A percentile compares a stretch with the other conserved stretches of the same genome.
These are phyloP conservation scores for Claviceps sp. DNA, from an alignment of 2,329 filamentous ascomycete species.

Conservation along the genomic window DNA sequence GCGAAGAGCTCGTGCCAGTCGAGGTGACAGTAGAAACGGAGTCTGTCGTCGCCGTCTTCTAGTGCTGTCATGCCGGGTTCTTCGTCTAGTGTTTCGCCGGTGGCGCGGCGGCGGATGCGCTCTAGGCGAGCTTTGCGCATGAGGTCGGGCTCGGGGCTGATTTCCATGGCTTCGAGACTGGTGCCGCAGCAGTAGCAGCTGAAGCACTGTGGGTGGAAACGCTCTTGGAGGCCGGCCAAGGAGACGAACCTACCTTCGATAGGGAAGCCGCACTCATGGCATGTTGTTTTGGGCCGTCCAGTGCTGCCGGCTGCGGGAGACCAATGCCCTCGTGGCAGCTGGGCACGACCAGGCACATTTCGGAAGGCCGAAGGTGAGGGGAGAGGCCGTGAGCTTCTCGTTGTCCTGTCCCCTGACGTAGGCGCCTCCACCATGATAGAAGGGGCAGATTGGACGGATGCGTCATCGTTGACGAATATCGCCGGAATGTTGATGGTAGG, in stretches of 20 bases:
- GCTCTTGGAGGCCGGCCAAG: conserved; percentile 54
- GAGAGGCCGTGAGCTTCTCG: conserved; percentile 20
- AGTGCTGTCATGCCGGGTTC: conserved; percentile 48
- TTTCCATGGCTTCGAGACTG: conserved; percentile 84
- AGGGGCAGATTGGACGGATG: conserved; percentile 25
- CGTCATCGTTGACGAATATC: conserved; percentile 29
- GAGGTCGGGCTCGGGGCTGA: conserved; percentile 77
- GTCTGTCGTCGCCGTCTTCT: conserved; percentile 58
- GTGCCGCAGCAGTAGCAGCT: conserved; percentile 78
- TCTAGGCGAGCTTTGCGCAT: conserved; percentile 58
- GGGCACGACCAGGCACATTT: conserved; percentile 21
- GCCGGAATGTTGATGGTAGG: conserved; percentile 33
- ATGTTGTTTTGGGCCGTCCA: conserved; percentile 53
- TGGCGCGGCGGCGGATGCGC: conserved; percentile 50
- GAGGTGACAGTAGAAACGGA: conserved; percentile 93
- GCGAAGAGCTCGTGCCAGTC: conserved; percentile 95
- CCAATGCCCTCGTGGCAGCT: conserved; percentile 41
- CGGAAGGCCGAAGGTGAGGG: conserved; percentile 30
- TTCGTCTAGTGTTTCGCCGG: conserved; percentile 46
- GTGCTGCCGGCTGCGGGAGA: conserved; percentile 36
- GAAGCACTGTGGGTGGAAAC: conserved; percentile 93
- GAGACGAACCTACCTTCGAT: conserved; percentile 88
- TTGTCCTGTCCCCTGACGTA: conserved; percentile 27
- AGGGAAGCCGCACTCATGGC: conserved; percentile 68
- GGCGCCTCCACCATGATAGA: conserved; percentile 29